Conservation (phyloP, 2,329 filamentous ascomycete species). For the Aureobasidium melanogenum region DNA sequence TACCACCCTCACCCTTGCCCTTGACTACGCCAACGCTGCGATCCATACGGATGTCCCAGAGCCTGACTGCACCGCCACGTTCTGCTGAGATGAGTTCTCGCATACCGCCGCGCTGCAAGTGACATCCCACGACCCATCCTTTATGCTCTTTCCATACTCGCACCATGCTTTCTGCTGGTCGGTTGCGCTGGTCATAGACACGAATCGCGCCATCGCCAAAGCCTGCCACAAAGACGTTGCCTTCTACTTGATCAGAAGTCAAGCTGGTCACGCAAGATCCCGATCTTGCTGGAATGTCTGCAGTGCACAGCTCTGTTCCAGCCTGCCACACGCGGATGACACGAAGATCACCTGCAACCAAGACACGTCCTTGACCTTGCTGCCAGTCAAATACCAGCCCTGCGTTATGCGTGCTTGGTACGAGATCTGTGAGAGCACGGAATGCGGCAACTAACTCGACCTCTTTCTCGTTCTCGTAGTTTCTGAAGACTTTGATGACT, state of each 20-base stretch:
- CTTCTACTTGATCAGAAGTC: slow-evolving; percentile 95
- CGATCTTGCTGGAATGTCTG: slow-evolving; percentile 88
- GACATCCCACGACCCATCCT: slow-evolving; percentile 92
- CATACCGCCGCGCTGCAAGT: slow-evolving; percentile 92
- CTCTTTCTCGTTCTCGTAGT: slow-evolving; percentile 70
- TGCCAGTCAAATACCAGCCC: slow-evolving; percentile 99
- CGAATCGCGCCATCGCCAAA: slow-evolving; percentile 93
- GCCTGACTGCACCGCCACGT: slow-evolving; percentile 82
- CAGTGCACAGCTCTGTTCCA: slow-evolving; percentile 81
- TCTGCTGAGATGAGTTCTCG: slow-evolving; percentile 85
- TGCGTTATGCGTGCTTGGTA: slow-evolving; percentile 77
- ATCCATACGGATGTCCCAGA: slow-evolving; percentile 91
- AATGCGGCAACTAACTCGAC: slow-evolving; percentile 85
- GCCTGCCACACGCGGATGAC: slow-evolving; percentile 96
- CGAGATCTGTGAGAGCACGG: slow-evolving; percentile 85
- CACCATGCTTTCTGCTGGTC: slow-evolving; percentile 83
- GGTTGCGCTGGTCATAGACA: slow-evolving; percentile 77
- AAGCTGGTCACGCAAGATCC: slow-evolving; percentile 92
- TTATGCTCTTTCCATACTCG: slow-evolving; percentile 94
- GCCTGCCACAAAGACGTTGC: slow-evolving; percentile 89
- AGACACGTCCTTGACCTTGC: slow-evolving; percentile 85
- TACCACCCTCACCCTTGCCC: slow-evolving; percentile 46
- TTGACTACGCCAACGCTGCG: slow-evolving; percentile 59
- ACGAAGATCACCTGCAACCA: slow-evolving; percentile 94
- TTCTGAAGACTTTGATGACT: slow-evolving; percentile 83